phyloP scores from a whole-genome alignment of 2,329 filamentous ascomycete species.

The Lasiodiplodia theobromae region DNA sequence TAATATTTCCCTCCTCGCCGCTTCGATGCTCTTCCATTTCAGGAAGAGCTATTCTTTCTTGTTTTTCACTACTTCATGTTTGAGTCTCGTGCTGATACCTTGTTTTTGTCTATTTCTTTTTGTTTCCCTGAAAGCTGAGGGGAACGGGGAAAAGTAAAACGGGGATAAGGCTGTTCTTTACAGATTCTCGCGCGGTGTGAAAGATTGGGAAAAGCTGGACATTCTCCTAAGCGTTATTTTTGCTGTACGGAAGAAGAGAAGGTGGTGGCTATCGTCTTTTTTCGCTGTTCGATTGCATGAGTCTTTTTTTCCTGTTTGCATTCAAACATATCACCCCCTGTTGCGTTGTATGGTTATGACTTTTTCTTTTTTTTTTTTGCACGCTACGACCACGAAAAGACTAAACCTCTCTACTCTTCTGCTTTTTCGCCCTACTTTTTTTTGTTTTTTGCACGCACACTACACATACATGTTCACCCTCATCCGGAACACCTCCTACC shows the following conservation, averaged over 20 bases:
- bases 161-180: background rate
- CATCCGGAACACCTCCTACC: background rate
- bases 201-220: constrained; percentile 10
- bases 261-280: background rate
- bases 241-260: constrained; percentile 6
- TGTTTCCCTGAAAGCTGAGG: background rate
- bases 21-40: constrained; percentile 15
- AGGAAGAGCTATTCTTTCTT: constrained; percentile 22
- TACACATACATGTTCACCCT: constrained; percentile 5
- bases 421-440: background rate
- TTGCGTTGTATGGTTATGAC: constrained; percentile 11
- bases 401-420: constrained; percentile 16
- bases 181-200: background rate
- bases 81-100: constrained; percentile 8
- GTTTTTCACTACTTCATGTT: background rate
- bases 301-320: background rate
- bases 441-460: background rate
- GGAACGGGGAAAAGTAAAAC: background rate
- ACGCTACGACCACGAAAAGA: constrained; percentile 21
- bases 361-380: constrained; percentile 1
- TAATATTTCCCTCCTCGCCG: constrained; percentile 1
- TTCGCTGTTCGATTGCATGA: background rate
- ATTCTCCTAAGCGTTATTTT: constrained; percentile 6
- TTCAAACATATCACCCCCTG: constrained; percentile 11
- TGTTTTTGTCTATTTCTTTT: background rate